phyloP scores from a whole-genome alignment of 148 eudicot species.

The Amaranthus palmeri region DNA sequence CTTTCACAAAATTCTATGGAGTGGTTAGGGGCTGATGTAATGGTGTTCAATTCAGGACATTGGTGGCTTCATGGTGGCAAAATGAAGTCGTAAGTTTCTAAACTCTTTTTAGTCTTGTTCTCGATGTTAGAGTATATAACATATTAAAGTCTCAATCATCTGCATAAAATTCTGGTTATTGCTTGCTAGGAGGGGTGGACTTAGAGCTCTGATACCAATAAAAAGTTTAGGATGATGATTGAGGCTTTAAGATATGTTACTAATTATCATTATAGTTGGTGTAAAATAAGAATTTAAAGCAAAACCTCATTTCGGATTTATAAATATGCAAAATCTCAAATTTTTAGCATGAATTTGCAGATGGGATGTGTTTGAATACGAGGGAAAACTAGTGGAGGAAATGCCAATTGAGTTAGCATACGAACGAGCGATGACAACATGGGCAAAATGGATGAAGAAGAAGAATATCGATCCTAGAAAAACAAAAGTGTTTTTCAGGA shows the following conservation, averaged over 20 bases:
- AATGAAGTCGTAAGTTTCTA: conserved; percentile 27
- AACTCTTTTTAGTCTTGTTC: background rate
- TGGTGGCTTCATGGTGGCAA: conserved; percentile 56
- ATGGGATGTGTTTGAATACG: conserved; percentile 45
- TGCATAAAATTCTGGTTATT: too few relatives aligned
- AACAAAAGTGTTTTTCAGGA: conserved; percentile 40
- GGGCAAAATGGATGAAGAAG: conserved; percentile 40
- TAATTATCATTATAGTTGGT: too few relatives aligned
- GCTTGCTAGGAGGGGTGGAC: too few relatives aligned
- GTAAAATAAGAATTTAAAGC: too few relatives aligned
- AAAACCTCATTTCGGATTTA: too few relatives aligned
- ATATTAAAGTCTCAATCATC: too few relatives aligned
- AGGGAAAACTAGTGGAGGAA: conserved; percentile 28
- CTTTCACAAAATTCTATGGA: conserved; percentile 19
- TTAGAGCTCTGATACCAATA: too few relatives aligned
- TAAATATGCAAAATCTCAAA: too few relatives aligned
- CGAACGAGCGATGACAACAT: conserved; percentile 40
- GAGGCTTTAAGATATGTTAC: too few relatives aligned
- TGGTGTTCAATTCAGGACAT: conserved; percentile 62
- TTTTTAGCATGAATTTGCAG: conserved; percentile 18
- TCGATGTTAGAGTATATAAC: too few relatives aligned
- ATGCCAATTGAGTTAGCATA: conserved; percentile 38
- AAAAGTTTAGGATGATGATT: too few relatives aligned
- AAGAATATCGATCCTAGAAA: conserved; percentile 34
- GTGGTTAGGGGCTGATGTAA: conserved; percentile 61